These are phyloP conservation scores for Diplocarpon mali DNA, from an alignment of 2,329 filamentous ascomycete species.

Conservation along the genomic window DNA sequence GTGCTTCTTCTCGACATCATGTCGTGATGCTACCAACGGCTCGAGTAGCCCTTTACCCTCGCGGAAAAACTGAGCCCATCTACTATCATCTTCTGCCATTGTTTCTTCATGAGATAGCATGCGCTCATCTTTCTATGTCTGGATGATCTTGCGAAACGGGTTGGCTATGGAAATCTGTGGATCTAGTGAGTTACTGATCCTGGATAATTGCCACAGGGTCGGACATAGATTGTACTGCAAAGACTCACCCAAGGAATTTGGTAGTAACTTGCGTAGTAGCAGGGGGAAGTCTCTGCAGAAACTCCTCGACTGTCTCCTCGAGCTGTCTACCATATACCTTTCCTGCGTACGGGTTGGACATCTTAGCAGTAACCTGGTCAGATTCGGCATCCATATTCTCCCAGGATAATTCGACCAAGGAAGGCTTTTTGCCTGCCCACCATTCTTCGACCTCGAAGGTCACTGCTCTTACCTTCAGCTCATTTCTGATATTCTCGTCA, in stretches of 20 bases:
- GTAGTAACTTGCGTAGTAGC: constrained; percentile 39
- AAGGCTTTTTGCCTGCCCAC: constrained; percentile 31
- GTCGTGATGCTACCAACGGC: constrained; percentile 29
- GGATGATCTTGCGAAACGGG: constrained; percentile 33
- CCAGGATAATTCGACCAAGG: constrained; percentile 28
- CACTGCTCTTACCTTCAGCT: constrained; percentile 39
- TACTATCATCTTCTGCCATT: constrained; percentile 16
- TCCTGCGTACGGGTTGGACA: constrained; percentile 51
- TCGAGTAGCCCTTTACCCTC: constrained; percentile 24
- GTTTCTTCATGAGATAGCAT: constrained; percentile 22
- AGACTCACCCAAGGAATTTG: constrained; percentile 40
- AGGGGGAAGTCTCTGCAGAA: constrained; percentile 58
- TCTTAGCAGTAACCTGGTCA: constrained; percentile 5
- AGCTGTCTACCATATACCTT: constrained; percentile 46
- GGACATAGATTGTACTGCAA: background rate
- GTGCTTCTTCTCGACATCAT: constrained; percentile 39
- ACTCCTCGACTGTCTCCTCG: constrained; percentile 50
- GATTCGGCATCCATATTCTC: constrained; percentile 12
- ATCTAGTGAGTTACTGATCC: background rate
- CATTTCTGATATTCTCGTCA: constrained; percentile 36
- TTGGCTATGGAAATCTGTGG: constrained; percentile 55
- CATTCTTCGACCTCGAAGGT: constrained; percentile 40
- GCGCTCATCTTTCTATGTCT: constrained; percentile 13
- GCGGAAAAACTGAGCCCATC: constrained; percentile 15
- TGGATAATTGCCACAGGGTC: background rate